These are phyloP conservation scores for Glycine latifolia DNA, from an alignment of 306 rosid species.

Conservation along the genomic window DNA sequence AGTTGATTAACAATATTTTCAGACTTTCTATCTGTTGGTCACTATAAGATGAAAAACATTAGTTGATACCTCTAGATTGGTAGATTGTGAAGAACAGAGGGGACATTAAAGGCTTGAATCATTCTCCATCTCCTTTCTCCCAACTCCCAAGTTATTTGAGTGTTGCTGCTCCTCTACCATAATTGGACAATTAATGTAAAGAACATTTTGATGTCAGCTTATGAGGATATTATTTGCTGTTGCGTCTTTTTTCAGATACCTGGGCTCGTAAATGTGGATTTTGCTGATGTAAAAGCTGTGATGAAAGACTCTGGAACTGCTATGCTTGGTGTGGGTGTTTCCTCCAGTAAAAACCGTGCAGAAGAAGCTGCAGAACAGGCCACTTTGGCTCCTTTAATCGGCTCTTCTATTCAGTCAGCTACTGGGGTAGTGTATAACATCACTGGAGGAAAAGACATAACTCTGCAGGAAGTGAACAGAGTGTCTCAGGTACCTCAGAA, in stretches of 20 bases:
- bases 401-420: slow-evolving; percentile 94
- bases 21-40: slow-evolving; percentile 8
- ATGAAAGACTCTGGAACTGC: slow-evolving; percentile 99
- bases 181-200: slow-evolving; percentile 24
- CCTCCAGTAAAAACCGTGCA: slow-evolving; percentile 96
- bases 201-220: slow-evolving; percentile 15
- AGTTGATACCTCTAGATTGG: neutral
- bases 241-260: slow-evolving; percentile 70
- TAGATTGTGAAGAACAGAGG: slow-evolving; percentile 8
- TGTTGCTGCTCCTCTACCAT: neutral
- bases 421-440: slow-evolving; percentile 94
- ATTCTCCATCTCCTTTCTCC: neutral
- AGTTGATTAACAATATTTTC: slow-evolving; percentile 48
- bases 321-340: slow-evolving; percentile 97
- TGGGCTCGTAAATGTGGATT: slow-evolving; percentile 96
- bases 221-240: slow-evolving; percentile 16
- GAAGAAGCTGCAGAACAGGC: slow-evolving; percentile 99
- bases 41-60: too few species aligned
- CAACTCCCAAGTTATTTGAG: neutral
- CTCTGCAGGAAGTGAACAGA: slow-evolving; percentile 93
- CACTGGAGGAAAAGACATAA: slow-evolving; percentile 96
- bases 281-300: slow-evolving; percentile 96
- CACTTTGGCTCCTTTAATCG: slow-evolving; percentile 91
- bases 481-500: slow-evolving; percentile 82
- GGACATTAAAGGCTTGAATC: slow-evolving; percentile 13